Percentiles rank a stretch among this genome's conserved stretches.
Evolutionary conservation across 345 rosid genomes (phyloP).

Genomic region (Nephelium lappaceum): DNA sequence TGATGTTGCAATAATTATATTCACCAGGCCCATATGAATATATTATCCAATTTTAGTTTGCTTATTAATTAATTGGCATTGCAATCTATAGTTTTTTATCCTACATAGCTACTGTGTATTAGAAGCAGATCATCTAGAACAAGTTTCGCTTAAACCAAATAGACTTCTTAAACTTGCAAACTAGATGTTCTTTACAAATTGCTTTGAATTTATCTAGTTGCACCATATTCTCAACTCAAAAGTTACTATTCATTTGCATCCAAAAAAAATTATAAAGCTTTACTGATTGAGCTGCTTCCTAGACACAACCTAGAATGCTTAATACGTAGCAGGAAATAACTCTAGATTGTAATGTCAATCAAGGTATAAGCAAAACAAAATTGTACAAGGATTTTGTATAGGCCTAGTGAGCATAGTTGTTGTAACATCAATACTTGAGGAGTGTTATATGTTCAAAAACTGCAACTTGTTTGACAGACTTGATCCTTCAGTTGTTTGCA

Average conservation of each 20-base stretch:
- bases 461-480: conserved; percentile 58
- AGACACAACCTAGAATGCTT: conserved; percentile 54
- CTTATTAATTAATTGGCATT: conserved; percentile 55
- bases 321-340: conserved; percentile 73
- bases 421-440: conserved; percentile 94
- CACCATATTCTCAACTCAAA: background rate
- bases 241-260: background rate
- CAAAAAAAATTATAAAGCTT: conserved; percentile 26
- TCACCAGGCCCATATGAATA: conserved; percentile 75
- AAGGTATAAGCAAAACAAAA: conserved; percentile 62
- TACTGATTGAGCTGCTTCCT: conserved; percentile 59
- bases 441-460: conserved; percentile 89
- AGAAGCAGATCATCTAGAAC: conserved; percentile 48
- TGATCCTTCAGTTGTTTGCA: conserved; percentile 76
- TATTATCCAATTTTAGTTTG: conserved; percentile 77
- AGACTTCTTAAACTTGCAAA: background rate
- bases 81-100: conserved; percentile 63
- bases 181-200: background rate
- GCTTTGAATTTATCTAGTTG: background rate
- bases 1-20: conserved; percentile 81
- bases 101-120: conserved; percentile 48
- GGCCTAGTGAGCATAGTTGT: conserved; percentile 80
- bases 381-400: conserved; percentile 72
- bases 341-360: conserved; percentile 58
- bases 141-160: background rate